Evolutionary conservation across 2,329 filamentous ascomycete species (phyloP), one percentile per base, ranked within the genome.

Genomic region (Fusarium tricinctum): DNA sequence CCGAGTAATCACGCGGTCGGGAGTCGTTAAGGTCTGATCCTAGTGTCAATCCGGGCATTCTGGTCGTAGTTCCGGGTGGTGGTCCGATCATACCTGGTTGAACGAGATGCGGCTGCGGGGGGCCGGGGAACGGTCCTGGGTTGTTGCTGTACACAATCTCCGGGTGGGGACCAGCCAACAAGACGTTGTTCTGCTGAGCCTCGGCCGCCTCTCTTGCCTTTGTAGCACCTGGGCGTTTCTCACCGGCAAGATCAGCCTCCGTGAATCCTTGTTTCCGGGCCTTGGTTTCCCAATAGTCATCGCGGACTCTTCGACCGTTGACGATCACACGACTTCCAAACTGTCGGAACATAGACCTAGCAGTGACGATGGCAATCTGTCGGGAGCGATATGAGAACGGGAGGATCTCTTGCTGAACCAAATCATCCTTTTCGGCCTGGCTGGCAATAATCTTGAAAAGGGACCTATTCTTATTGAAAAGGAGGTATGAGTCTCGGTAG

Each of bases 251-350:
- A 79, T 99, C 96, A 67, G 97, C 94, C 78, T 99, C 96, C 2
- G 96, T 99, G 77, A 99, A 99, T 13, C 96, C 96, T 80, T 99
- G 96, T 81, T 98, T 99, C 47, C 92, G 88, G 9, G 96, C 96
- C 81, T 98, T 98, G 76, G 91, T 92, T 80, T 98, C 96, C 96
- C 96, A 99, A 80, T 99, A 99, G 78, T 99, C 96, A 80, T 99
- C 96, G 49, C 96, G 91, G 42, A 99, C 96, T 59, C 96, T 87
- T 66, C 95, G 88, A 33, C 96, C 96, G 74, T 94, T 92, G 35
- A 92, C 89, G 68, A 99, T 96, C 52, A 99, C 91, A 67, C 96
- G 88, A 79, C 94, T 97, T 48, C 96, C 96, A 79, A 99, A 99
- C 78, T 99, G 96, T 43, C 96, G 90, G 80, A 98, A 99, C 96